Percentiles rank a stretch among this genome's conserved stretches.
Evolutionary conservation across 441 rosid genomes (phyloP).

Genomic region (Syzygium syzygioides): DNA sequence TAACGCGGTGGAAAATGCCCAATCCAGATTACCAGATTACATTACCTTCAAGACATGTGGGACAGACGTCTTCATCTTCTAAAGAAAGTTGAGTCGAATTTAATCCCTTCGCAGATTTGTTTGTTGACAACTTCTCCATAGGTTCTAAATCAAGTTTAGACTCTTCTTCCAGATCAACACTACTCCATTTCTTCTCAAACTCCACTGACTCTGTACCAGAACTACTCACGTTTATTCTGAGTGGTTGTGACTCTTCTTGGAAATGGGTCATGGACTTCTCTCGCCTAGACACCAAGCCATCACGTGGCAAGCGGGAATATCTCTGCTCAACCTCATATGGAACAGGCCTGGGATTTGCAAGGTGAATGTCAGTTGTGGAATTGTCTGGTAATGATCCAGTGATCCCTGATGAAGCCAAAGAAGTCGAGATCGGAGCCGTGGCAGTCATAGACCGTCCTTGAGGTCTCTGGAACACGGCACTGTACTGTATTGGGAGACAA

Average conservation of each 20-base stretch:
- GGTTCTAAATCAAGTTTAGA: constrained; percentile 33
- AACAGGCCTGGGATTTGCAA: constrained; percentile 28
- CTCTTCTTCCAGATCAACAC: constrained; percentile 44
- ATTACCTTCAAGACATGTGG: constrained; percentile 90
- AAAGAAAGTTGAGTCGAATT: constrained; percentile 35
- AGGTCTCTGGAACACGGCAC: constrained; percentile 41
- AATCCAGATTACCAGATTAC: neutral
- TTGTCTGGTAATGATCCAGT: constrained; percentile 21
- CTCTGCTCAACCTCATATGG: constrained; percentile 53
- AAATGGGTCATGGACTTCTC: constrained; percentile 45
- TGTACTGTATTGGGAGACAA: constrained; percentile 35
- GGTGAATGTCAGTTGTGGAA: constrained; percentile 31
- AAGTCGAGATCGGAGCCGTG: constrained; percentile 34
- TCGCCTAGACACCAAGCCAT: constrained; percentile 62
- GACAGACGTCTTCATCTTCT: constrained; percentile 85
- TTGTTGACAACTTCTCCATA: constrained; percentile 29
- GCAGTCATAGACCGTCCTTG: constrained; percentile 38
- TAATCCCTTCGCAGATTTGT: constrained; percentile 23
- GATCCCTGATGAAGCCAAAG: constrained; percentile 29
- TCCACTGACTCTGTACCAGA: constrained; percentile 46
- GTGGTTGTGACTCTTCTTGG: constrained; percentile 48
- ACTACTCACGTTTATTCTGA: constrained; percentile 53
- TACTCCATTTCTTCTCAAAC: constrained; percentile 45
- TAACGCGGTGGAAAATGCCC: neutral
- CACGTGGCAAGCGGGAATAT: constrained; percentile 47